Evolutionary conservation across 139 green algal species (phyloP).

Genomic region (Asterochloris erici): DNA sequence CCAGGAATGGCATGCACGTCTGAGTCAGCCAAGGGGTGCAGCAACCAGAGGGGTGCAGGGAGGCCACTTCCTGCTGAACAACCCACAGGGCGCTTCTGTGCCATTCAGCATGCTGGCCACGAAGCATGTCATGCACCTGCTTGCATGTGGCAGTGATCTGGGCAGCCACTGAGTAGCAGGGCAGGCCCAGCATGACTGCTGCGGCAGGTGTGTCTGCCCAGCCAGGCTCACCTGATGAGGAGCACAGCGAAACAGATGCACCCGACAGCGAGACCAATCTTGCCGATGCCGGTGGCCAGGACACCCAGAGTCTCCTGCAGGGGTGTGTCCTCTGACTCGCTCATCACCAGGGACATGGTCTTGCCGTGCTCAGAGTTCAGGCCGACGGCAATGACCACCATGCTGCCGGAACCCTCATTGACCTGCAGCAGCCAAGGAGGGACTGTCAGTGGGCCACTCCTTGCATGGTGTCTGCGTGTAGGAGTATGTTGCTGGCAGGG

Average conservation of each 20-base stretch:
- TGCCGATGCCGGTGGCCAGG: constrained; percentile 90
- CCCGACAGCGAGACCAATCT: constrained; percentile 88
- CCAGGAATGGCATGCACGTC: too few species aligned
- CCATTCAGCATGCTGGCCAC: too few species aligned
- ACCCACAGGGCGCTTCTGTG: too few species aligned
- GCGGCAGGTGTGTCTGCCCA: neutral
- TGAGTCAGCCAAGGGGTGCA: too few species aligned
- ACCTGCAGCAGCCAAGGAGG: constrained; percentile 44
- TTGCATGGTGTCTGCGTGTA: neutral
- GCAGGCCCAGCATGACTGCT: too few species aligned
- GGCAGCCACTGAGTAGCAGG: too few species aligned
- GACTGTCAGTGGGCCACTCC: too few species aligned
- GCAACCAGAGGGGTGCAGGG: too few species aligned
- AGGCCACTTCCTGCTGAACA: too few species aligned
- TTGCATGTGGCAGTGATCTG: too few species aligned
- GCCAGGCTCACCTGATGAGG: constrained; percentile 63
- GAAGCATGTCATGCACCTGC: too few species aligned
- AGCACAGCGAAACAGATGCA: constrained; percentile 89
- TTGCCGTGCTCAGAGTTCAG: constrained; percentile 84
- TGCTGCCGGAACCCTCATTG: constrained; percentile 73
- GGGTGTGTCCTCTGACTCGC: constrained; percentile 78
- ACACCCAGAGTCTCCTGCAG: constrained; percentile 87
- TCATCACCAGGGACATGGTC: constrained; percentile 82
- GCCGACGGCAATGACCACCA: constrained; percentile 81
- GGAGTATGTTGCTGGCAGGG: neutral